phyloP scores from a whole-genome alignment of 345 rosid species.

The Populus simonii region DNA sequence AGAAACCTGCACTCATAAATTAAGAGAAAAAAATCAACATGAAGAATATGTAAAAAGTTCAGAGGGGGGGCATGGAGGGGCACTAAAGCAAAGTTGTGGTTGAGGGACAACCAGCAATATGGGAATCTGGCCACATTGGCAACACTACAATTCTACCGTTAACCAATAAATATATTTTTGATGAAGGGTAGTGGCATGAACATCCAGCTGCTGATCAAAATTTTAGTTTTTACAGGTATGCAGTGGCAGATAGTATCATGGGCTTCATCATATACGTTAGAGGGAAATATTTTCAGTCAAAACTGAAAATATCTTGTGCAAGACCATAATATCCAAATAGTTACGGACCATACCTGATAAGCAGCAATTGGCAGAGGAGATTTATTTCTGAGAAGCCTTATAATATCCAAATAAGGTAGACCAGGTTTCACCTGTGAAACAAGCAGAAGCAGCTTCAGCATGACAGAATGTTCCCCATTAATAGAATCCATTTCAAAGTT shows the following conservation, averaged over 20 bases:
- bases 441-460: constrained; percentile 16
- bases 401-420: constrained; percentile 92
- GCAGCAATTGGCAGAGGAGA: constrained; percentile 88
- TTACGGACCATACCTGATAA: constrained; percentile 58
- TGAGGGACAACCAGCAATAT: neutral
- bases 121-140: neutral
- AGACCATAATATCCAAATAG: neutral
- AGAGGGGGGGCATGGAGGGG: neutral
- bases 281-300: neutral
- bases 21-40: neutral
- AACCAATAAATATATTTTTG: neutral
- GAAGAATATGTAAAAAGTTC: neutral
- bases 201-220: neutral
- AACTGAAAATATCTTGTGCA: neutral
- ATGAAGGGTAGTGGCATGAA: neutral
- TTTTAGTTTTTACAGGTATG: neutral
- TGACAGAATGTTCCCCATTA: neutral
- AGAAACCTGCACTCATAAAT: constrained; percentile 44
- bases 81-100: neutral
- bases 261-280: neutral
- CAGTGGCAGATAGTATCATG: neutral
- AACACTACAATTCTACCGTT: neutral
- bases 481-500: constrained; percentile 3
- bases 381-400: constrained; percentile 77
- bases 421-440: constrained; percentile 83